A percentile compares a stretch with the other conserved stretches of the same genome.
These are phyloP conservation scores for Termitomyces eurrhizus DNA, from an alignment of 768 basidiomycete species.

Conservation along the genomic window DNA sequence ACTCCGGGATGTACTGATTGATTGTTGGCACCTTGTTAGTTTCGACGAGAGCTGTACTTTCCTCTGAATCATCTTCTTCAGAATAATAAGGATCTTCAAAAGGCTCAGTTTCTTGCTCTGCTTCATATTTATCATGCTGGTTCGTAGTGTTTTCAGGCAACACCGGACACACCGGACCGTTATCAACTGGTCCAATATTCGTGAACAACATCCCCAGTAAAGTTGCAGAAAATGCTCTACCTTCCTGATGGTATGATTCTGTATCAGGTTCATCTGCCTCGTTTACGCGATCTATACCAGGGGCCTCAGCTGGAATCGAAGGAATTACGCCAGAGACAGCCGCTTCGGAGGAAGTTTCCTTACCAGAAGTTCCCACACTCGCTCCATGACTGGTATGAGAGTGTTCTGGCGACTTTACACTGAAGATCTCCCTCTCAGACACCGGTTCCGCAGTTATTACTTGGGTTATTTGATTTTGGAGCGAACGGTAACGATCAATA, in stretches of 20 bases:
- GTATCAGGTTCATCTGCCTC: not conserved
- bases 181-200: not conserved
- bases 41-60: not conserved
- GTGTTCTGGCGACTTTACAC: not conserved
- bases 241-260: not conserved
- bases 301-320: not conserved
- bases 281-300: not conserved
- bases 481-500: constrained; percentile 57
- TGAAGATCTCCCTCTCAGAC: not conserved
- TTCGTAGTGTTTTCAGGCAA: not conserved
- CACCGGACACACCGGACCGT: not conserved
- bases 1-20: not conserved
- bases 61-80: not conserved
- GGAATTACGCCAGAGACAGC: not conserved
- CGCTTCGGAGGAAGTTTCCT: not conserved
- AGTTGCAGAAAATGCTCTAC: not conserved
- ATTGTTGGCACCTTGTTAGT: not conserved
- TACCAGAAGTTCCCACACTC: not conserved
- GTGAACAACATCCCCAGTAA: not conserved
- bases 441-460: constrained; percentile 17
- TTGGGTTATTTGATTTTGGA: constrained; percentile 53
- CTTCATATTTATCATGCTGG: constrained; percentile 9
- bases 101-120: constrained; percentile 10
- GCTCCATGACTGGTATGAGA: not conserved
- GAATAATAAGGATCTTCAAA: not conserved